Evolutionary conservation across 345 rosid species (phyloP).

Genomic region (Syzygium oleosum): DNA sequence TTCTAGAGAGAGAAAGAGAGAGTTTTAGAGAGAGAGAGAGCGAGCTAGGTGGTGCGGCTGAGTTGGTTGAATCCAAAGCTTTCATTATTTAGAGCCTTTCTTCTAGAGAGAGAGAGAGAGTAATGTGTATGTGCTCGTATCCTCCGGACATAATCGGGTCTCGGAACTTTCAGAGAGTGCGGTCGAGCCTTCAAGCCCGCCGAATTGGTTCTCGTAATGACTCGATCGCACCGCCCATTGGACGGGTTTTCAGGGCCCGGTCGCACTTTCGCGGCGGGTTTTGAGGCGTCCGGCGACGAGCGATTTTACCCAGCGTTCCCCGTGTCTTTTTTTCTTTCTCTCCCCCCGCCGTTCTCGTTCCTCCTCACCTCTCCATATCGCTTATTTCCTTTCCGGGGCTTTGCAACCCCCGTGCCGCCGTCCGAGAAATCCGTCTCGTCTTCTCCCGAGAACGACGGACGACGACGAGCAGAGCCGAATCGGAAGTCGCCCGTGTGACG

Average conservation of each 20-base stretch:
- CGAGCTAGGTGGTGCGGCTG: background rate
- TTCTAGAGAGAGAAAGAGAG: background rate
- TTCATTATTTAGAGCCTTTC: background rate
- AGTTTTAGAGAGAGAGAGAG: background rate
- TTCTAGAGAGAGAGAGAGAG: background rate
- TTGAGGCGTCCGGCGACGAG: rapidly evolving
- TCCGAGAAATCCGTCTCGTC: too few relatives aligned
- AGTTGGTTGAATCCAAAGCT: background rate
- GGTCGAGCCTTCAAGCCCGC: rapidly evolving
- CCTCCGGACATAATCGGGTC: background rate
- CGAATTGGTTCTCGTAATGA: rapidly evolving
- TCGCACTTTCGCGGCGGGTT: rapidly evolving
- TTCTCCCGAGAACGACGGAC: too few relatives aligned
- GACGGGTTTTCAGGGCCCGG: background rate
- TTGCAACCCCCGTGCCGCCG: too few relatives aligned
- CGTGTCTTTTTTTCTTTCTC: background rate
- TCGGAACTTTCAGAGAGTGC: rapidly evolving
- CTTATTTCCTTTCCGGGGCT: too few relatives aligned
- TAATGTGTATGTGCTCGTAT: background rate
- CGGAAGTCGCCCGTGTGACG: too few relatives aligned
- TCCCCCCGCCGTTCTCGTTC: rapidly evolving
- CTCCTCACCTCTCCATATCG: background rate
- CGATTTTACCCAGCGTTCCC: too few relatives aligned
- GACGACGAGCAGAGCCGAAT: too few relatives aligned
- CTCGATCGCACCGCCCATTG: rapidly evolving